A percentile compares a stretch with the other conserved stretches of the same genome.
Evolutionary conservation across 108 stramenopile species (phyloP).

Genomic region (Cyclotella atomus): DNA sequence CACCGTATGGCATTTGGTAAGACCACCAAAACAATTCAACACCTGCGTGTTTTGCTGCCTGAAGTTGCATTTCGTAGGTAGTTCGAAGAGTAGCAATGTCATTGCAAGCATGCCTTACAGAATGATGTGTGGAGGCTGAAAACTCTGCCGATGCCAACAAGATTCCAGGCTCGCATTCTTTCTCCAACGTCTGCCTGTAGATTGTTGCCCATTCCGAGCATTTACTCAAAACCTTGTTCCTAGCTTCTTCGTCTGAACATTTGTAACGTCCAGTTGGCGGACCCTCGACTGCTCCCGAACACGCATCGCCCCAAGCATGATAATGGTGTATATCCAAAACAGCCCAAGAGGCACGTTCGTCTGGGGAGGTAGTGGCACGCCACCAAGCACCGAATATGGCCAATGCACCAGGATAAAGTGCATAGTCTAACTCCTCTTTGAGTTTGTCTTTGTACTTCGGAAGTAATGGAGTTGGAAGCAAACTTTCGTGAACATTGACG

Average conservation of each 20-base stretch:
- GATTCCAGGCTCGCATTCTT: conserved; percentile 55
- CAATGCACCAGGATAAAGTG: conserved; percentile 40
- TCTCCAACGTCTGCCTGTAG: conserved; percentile 57
- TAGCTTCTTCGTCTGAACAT: conserved; percentile 48
- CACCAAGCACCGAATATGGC: conserved; percentile 64
- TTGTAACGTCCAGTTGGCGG: conserved; percentile 57
- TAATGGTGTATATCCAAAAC: conserved; percentile 84
- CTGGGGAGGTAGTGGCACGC: conserved; percentile 56
- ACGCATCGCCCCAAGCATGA: conserved; percentile 71
- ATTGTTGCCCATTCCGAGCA: conserved; percentile 61
- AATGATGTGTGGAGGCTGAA: conserved; percentile 75
- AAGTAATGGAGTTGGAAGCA: conserved; percentile 42
- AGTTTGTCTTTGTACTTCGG: conserved; percentile 31
- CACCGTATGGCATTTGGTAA: conserved; percentile 81
- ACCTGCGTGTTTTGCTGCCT: conserved; percentile 50
- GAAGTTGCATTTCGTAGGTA: conserved; percentile 58
- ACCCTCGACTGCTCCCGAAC: conserved; percentile 69
- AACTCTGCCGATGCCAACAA: conserved; percentile 73
- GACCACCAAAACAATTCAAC: conserved; percentile 81
- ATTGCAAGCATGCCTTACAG: conserved; percentile 69
- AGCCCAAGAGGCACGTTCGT: conserved; percentile 67
- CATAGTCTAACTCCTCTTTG: conserved; percentile 23
- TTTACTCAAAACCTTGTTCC: conserved; percentile 33
- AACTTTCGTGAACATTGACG: conserved; percentile 76
- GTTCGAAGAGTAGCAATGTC: conserved; percentile 59